Evolutionary conservation across 176 grass and related monocot genomes (phyloP).

Genomic region (Cocos nucifera): DNA sequence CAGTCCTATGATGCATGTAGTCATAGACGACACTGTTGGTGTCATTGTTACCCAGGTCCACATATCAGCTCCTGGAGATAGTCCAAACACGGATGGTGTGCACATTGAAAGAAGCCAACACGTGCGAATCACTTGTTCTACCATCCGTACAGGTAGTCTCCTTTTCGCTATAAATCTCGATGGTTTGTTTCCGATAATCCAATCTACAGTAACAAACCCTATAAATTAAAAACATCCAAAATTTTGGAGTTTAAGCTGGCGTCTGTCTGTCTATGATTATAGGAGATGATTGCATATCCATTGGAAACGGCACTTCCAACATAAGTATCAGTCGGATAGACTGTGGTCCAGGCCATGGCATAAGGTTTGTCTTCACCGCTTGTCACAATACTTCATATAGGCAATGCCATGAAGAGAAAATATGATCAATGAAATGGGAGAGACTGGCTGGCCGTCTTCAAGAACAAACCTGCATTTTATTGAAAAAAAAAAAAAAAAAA

Average conservation of each 20-base stretch:
- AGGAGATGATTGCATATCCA: conserved; percentile 5
- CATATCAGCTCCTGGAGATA: neutral
- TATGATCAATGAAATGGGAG: no score
- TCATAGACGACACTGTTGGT: neutral
- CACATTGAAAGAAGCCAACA: neutral
- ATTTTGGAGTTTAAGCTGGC: no score
- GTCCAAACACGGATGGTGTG: conserved; percentile 1
- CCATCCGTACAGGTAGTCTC: neutral
- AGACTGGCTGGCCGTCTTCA: no score
- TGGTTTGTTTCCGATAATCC: no score
- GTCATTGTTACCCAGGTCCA: neutral
- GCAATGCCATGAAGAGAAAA: no score
- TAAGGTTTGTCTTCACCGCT: neutral
- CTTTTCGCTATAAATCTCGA: no score
- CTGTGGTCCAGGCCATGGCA: conserved; percentile 1
- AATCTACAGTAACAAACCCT: no score
- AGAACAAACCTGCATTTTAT: no score
- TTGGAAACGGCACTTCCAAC: neutral
- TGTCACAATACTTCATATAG: no score
- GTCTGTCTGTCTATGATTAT: neutral
- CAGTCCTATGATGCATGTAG: neutral
- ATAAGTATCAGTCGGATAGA: neutral
- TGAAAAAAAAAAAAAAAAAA: no score
- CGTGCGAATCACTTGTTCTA: neutral
- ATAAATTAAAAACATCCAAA: no score